Percentiles rank a stretch among this genome's conserved stretches.
Evolutionary conservation across 257 asterid genomes (phyloP).

Genomic region (Solanum chiquidenum): DNA sequence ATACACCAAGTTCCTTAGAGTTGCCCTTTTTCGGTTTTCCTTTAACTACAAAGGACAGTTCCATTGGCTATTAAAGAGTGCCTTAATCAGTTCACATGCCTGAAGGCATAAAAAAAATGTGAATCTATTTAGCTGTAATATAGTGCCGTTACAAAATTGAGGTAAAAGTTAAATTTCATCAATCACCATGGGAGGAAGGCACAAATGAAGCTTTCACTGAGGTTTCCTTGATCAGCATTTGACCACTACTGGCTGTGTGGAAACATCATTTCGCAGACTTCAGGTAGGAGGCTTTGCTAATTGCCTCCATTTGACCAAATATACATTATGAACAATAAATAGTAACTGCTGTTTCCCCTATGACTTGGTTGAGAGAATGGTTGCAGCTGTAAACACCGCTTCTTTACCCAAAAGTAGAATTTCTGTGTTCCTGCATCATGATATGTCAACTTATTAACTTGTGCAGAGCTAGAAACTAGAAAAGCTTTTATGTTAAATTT

Average conservation of each 20-base stretch:
- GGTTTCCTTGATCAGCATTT: not conserved
- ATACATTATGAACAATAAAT: not conserved
- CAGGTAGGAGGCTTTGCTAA: not conserved
- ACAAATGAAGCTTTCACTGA: not conserved
- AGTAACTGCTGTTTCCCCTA: not conserved
- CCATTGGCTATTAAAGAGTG: not conserved
- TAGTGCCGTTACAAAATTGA: not conserved
- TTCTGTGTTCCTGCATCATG: slow-evolving; percentile 39
- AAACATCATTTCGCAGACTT: not conserved
- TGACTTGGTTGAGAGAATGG: slow-evolving; percentile 37
- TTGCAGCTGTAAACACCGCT: slow-evolving; percentile 64
- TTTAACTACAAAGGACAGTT: not conserved
- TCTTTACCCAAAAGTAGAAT: slow-evolving; percentile 36
- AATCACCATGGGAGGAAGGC: not conserved
- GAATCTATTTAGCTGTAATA: not conserved
- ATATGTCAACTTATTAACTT: not conserved
- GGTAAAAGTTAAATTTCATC: not conserved
- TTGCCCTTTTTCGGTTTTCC: not conserved
- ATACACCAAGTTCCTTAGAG: not conserved
- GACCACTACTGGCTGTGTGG: not conserved
- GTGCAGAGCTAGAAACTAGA: not conserved
- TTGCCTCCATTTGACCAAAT: not conserved
- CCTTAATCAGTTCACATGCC: not conserved
- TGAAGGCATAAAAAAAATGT: not conserved
- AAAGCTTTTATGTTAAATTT: not conserved